phyloP scores from a whole-genome alignment of 2,329 filamentous ascomycete species.

The Chaetomium globosum region DNA sequence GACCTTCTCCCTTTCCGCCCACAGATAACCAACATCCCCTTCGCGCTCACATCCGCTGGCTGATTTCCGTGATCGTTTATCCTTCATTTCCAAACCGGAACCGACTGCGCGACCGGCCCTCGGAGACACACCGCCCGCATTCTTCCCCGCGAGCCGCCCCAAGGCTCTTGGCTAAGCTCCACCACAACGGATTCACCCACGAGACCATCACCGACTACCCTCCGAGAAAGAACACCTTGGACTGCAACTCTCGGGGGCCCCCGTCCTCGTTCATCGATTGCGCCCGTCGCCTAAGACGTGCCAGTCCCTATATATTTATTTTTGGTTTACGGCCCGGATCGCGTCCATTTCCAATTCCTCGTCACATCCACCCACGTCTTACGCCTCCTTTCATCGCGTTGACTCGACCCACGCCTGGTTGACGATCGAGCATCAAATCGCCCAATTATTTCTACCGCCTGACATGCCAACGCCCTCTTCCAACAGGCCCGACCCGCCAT shows the following conservation, averaged over 20 bases:
- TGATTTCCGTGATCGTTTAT: neutral
- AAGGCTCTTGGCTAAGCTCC: constrained; percentile 29
- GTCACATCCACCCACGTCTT: neutral
- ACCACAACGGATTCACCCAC: constrained; percentile 18
- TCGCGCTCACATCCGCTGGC: neutral
- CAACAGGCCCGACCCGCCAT: constrained; percentile 45
- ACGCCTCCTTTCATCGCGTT: neutral
- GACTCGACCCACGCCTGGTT: neutral
- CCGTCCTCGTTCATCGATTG: constrained; percentile 10
- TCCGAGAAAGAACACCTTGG: constrained; percentile 8
- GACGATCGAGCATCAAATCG: neutral
- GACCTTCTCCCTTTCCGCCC: neutral
- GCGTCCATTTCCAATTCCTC: neutral
- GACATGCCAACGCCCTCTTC: constrained; percentile 53
- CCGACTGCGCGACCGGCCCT: neutral
- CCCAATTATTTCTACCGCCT: neutral
- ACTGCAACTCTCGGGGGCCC: constrained; percentile 1
- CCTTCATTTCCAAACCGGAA: neutral
- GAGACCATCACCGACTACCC: constrained; percentile 26
- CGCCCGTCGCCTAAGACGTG: constrained; percentile 16
- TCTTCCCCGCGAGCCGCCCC: constrained; percentile 26
- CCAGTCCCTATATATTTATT: neutral
- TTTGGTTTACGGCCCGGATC: neutral
- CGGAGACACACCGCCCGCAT: constrained; percentile 20
- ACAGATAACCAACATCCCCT: neutral